phyloP scores from a whole-genome alignment of 176 grass and related monocot genomes.

The Bolboschoenus planiculmis region DNA sequence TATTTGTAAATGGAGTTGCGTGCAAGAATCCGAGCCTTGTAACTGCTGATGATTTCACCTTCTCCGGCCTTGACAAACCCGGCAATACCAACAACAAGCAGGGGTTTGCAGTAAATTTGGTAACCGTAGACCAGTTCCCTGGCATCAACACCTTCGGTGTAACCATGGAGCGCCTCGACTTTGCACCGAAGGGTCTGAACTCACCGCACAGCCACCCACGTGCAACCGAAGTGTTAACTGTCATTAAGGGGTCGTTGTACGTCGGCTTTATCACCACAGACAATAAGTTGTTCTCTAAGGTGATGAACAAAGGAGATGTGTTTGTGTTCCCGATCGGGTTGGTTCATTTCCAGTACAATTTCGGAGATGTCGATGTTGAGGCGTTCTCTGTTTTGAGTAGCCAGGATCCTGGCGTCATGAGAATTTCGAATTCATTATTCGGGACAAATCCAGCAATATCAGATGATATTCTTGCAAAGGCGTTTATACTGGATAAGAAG shows the following conservation, averaged over 20 bases:
- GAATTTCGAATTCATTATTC: slow-evolving; percentile 22
- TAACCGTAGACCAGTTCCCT: slow-evolving; percentile 21
- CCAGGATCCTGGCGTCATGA: slow-evolving; percentile 30
- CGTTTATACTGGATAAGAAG: slow-evolving; percentile 35
- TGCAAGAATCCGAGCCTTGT: slow-evolving; percentile 19
- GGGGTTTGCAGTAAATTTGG: slow-evolving; percentile 18
- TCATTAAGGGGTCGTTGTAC: slow-evolving; percentile 31
- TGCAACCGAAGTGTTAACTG: slow-evolving; percentile 27
- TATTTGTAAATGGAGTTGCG: slow-evolving; percentile 16
- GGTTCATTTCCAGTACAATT: slow-evolving; percentile 35
- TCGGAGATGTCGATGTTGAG: slow-evolving; percentile 6
- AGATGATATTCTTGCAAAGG: slow-evolving; percentile 36
- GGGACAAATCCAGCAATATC: slow-evolving; percentile 15
- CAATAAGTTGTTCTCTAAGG: slow-evolving; percentile 30
- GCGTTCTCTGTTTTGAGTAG: slow-evolving; percentile 30
- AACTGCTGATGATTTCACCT: slow-evolving; percentile 24
- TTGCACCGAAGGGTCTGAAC: slow-evolving; percentile 25
- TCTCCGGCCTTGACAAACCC: slow-evolving; percentile 8
- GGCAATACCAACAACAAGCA: slow-evolving; percentile 32
- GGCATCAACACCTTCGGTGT: slow-evolving; percentile 34
- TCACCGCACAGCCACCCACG: slow-evolving; percentile 35
- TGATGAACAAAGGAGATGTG: slow-evolving; percentile 15
- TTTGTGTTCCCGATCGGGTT: slow-evolving; percentile 35
- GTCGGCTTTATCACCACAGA: slow-evolving; percentile 30
- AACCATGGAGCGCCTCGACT: slow-evolving; percentile 30